Evolutionary conservation across 768 basidiomycete species (phyloP), one percentile per base, ranked within the genome.

Genomic region (Megacollybia marginata): DNA sequence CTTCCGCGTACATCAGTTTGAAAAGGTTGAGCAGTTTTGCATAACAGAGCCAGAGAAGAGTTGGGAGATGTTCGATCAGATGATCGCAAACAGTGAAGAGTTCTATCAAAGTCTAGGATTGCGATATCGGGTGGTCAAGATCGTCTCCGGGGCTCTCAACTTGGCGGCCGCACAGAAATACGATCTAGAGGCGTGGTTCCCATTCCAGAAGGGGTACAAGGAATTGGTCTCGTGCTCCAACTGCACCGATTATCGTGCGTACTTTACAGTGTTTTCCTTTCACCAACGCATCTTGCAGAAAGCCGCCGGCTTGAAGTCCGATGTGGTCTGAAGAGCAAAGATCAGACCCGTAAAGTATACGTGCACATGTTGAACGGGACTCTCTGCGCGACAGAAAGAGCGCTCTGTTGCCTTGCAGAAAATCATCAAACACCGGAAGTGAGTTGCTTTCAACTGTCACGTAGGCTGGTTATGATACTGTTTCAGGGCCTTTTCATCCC

Each of bases 311-410:
- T 99, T 47, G 96, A 99, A 65, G 84, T 99, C 20, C 80, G 92
- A 42, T 92, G 92, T 61, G 96, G 96, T 9, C 73, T 94, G 64
- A 96, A 94, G 69, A 74, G 76, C 52, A 89, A 91, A 59, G 93
- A 93, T 31, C 92, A 97, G 61, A 75, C 88, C 46, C 80, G 88
- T 51, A 94, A 97, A 62, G 70, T 92, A 5, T 98, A 97, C 68
- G 94, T 96, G 5, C 96, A 99, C 73, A 99, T 99, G 96, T 71
- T 99, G 61, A 99, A 99, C 65, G 95, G 92, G 33, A 99, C 96
- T 3, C 77, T 99, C 42, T 96, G 93, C 58, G 96, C 96, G 1
- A 98, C 96, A 1, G 91, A 95, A 69, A 89, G 96, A 35, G 91
- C 96, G 1, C 72, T 98, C 16, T 98, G 95, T 68, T 98, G 96